Evolutionary conservation across 2,329 filamentous ascomycete species (phyloP).

Genomic region (Trichoderma atrobrunneum): DNA sequence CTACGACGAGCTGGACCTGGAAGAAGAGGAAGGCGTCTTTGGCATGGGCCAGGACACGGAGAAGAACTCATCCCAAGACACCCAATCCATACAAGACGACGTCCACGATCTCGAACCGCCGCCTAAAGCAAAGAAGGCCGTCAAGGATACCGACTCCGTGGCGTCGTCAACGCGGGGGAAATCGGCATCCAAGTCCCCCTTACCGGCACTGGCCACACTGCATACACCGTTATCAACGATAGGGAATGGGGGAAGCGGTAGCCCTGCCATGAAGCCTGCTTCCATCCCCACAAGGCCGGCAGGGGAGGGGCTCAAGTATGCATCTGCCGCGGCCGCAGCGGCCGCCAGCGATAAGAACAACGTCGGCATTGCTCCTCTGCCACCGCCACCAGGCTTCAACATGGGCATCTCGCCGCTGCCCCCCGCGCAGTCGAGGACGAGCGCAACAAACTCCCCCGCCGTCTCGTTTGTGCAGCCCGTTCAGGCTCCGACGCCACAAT

Average conservation of each 20-base stretch:
- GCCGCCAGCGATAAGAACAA: conserved; percentile 84
- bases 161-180: conserved; percentile 59
- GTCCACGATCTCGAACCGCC: conserved; percentile 55
- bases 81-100: conserved; percentile 88
- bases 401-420: conserved; percentile 48
- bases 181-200: conserved; percentile 87
- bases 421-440: conserved; percentile 52
- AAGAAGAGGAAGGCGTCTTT: conserved; percentile 86
- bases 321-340: conserved; percentile 89
- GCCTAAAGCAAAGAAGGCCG: conserved; percentile 50
- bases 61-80: conserved; percentile 89
- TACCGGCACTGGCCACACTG: conserved; percentile 88
- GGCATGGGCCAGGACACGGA: conserved; percentile 80
- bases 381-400: conserved; percentile 73
- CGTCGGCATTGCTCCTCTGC: conserved; percentile 89
- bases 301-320: conserved; percentile 92
- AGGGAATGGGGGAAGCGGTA: conserved; percentile 54
- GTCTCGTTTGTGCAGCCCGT: conserved; percentile 41
- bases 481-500: conserved; percentile 25
- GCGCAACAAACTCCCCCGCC: conserved; percentile 55
- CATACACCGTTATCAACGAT: conserved; percentile 68
- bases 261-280: conserved; percentile 84
- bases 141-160: conserved; percentile 56
- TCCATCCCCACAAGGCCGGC: conserved; percentile 78
- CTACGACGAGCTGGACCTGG: conserved; percentile 90